Base-by-base conservation (phyloP, 148 eudicot species). In the Fagopyrum homotropicum region DNA sequence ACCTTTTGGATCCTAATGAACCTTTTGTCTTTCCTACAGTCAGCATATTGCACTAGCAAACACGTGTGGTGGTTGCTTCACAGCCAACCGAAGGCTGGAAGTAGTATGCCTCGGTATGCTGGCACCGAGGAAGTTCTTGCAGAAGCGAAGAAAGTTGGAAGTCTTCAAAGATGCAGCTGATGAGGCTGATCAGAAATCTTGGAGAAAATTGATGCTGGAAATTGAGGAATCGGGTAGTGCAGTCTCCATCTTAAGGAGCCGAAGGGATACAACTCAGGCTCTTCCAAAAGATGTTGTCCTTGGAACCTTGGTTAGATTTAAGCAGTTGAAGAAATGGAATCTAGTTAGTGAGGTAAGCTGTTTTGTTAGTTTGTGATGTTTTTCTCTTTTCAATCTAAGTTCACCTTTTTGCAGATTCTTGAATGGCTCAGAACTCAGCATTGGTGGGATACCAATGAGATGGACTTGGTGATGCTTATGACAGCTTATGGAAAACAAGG, bases 401-500 rank as follows among this genome's bases (percentile, higher is more conserved):
- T 69, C 47, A 11, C 57, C 51, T 50, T n/a, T 77, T 45, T 4
- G 46, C 76, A 94, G 97, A 83, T 91, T 80, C 96, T 94, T 81
- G 97, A 94, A 81, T 94, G 98, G 98, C 96, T 94, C 57, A 88
- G 88, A 79, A 86, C 90, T 78, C 97, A 94, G 76, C 88, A 90
- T 74, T 94, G 97, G 96, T 91, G 98, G 97, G 85, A 88, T 82
- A 91, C 90, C 78, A 88, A 82, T 76, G 89, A 94, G 80, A 88
- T 84, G 96, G 97, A 91, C 79, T 86, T 84, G 80, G 82, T 90
- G 81, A 88, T 94, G 97, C 97, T 94, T 74, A 84, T 94, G 45
- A 94, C 94, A 26, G 96, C 96, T 75, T 89, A 88, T 76, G 98
- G 97, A 73, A 94, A 94, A 86, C 87, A 83, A 76, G 97, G 96